Evolutionary conservation across 2,329 filamentous ascomycete genomes (phyloP), one percentile per base, ranked within the genome.

Genomic region (Macrophomina tecta): DNA sequence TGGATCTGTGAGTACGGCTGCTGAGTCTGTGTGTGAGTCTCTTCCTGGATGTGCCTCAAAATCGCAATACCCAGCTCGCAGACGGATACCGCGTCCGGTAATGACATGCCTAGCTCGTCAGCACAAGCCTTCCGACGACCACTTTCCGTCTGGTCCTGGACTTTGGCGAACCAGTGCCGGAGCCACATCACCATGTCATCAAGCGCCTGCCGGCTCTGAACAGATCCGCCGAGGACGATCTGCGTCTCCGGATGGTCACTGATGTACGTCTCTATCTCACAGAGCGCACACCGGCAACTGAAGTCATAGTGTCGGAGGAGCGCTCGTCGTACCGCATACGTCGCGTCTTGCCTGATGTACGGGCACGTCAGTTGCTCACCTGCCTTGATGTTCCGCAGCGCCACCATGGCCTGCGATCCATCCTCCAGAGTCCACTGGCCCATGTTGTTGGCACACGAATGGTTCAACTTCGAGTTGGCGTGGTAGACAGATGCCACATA

Each of bases 281-380:
- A 65, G 3, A 56, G 9, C 49, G 40, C 14, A n/a, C 62, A 65
- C 30, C 0, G 2, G 51, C 62, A 65, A 5, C 3, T 18, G 28
- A 65, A 65, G 1, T 38, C 62, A n/a, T 65, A 65, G 5, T 1
- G 34, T 4, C 5, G 12, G 3, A 63, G 45, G 2, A 12, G 9
- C 0, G 11, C 2, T 16, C 56, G 36, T 1, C 49, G 62, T 1
- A 14, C 16, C 4, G 9, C 5, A n/a, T 63, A 52, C 1, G 7
- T 1, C 1, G 6, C 9, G 45, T 6, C 9, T 23, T 42, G 46
- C 1, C 8, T 23, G 12, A 34, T 14, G 51, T 65, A 65, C 7
- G 38, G 18, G 23, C 14, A 16, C 5, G 40, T 56, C 14, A 65
- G 23, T 51, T 65, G 28, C 36, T 65, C 62, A 7, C 62, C 62